phyloP scores from a whole-genome alignment of 2,329 filamentous ascomycete species.

The Rutstroemia sydowiana region DNA sequence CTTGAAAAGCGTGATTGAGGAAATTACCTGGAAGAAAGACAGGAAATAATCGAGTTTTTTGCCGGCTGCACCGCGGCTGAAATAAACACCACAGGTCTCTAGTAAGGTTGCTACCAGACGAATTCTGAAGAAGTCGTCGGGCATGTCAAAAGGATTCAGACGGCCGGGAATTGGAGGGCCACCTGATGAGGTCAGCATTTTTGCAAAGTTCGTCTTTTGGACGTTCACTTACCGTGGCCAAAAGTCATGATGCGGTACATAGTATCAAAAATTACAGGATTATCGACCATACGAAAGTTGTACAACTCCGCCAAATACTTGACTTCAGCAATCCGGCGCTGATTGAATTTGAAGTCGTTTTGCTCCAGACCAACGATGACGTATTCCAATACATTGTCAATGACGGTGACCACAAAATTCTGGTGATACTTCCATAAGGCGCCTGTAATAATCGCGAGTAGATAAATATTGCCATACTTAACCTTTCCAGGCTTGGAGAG shows the following conservation, averaged over 20 bases:
- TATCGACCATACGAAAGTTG: conserved; percentile 95
- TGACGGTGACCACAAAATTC: conserved; percentile 80
- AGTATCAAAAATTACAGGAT: conserved; percentile 88
- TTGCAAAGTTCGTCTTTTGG: background rate
- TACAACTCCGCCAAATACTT: conserved; percentile 96
- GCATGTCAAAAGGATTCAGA: conserved; percentile 71
- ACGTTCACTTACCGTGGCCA: conserved; percentile 52
- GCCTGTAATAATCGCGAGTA: conserved; percentile 82
- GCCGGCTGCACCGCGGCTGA: conserved; percentile 84
- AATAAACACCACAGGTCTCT: conserved; percentile 94
- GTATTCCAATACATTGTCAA: conserved; percentile 86
- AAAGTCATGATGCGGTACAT: conserved; percentile 93
- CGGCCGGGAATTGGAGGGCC: conserved; percentile 75
- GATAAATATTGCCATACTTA: conserved; percentile 93
- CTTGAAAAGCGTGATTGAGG: conserved; percentile 6
- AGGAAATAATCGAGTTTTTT: conserved; percentile 98
- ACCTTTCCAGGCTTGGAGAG: conserved; percentile 96
- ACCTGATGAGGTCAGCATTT: conserved; percentile 36
- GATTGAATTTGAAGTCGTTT: conserved; percentile 97
- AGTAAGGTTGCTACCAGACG: conserved; percentile 82
- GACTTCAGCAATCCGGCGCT: conserved; percentile 87
- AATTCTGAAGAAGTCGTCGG: conserved; percentile 94
- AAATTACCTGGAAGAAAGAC: conserved; percentile 74
- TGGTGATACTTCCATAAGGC: conserved; percentile 89
- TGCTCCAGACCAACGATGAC: conserved; percentile 83